Evolutionary conservation across 768 basidiomycete genomes (phyloP), one percentile per base, ranked within the genome.

Genomic region (Pleurotus tuoliensis): DNA sequence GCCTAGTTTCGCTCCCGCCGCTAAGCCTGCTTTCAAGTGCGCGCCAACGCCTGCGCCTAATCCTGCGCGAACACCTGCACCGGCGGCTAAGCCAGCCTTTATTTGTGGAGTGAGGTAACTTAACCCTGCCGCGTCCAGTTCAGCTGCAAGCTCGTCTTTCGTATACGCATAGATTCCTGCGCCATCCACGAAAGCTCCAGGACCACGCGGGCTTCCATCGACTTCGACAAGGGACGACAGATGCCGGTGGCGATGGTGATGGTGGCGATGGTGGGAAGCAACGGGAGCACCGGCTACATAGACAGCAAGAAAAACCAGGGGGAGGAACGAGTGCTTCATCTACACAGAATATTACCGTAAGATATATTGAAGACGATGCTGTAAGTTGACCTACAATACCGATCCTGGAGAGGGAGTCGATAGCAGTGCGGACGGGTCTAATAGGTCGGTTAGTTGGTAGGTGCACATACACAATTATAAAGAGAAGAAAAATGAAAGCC

Each of bases 391-490:
- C 39, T 41, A 52, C 51, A 39, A 52, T 52, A 52, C 20, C 51
- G 51, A 52, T 52, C 51, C 51, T 52, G n/a, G 38, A 39, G 15
- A 18, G 38, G 38, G 51, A 52, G 40, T 52, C 51, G 51, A 52
- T 52, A 52, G 40, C 30, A 34, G 30, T 52, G 15, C 11, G 40
- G 51, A 39, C 51, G 51, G 38, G 40, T 24, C 51, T 52, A 37
- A 37, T 5, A 50, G 25, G 11, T 11, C 30, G 30, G 2, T 34
- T 9, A 34, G 30, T 34, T 34, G 9, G 3, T 11, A 11, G 8
- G 11, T 9, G 30, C 30, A 34, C 41, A 16, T 15, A 22, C 7
- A 22, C 41, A 41, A 41, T 13, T 41, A 22, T 44, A 7, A 0
- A 44, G 41, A 22, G n/a, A 15, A 43, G 18, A 43, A 15, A 5